Evolutionary conservation across 139 green algal genomes (phyloP), one percentile per base, ranked within the genome.

Genomic region (Astrephomene gubernaculifera): DNA sequence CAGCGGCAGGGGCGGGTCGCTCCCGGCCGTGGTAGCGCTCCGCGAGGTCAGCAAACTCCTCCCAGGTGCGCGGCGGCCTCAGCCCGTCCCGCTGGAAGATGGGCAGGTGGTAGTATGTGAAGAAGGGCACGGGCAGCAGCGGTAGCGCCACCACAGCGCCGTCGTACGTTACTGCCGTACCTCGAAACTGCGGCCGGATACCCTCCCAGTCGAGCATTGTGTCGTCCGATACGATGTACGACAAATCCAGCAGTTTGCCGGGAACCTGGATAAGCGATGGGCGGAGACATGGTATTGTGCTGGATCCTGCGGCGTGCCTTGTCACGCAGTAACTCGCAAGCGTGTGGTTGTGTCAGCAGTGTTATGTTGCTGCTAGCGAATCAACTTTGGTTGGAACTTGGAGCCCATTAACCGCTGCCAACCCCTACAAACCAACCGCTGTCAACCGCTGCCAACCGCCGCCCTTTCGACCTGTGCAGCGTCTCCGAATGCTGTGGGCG

Each of bases 11-110:
- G n/a, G n/a, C n/a, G n/a, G n/a, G n/a, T n/a, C n/a, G n/a, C n/a
- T n/a, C n/a, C n/a, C n/a, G n/a, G n/a, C n/a, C n/a, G 65, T 72
- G 35, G 17, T 49, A 72, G 22, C 68, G 68, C 68, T 75, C 68
- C 36, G 39, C 68, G 39, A 75, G 22, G 25, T 75, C 68, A 10
- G 39, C 68, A 1, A 75, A 10, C 68, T 75, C 39, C 29, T 75
- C 39, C 68, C 67, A 53, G 33, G 36, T 52, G 33, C 52, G 67
- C 6, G 38, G 67, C 67, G 52, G 19, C 33, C 4, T n/a, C 36
- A 73, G 36, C 21, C 31, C 9, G 67, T 73, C 67, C 21, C 38
- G 67, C 19, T 9, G 36, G 36, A 52, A 53, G 9, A 52, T 36
- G 12, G 49, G 19, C 2, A 53, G 67, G 36, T 38, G 39, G 39